phyloP scores from a whole-genome alignment of 805 yeast genomes.

The Wickerhamia fluorescens region DNA sequence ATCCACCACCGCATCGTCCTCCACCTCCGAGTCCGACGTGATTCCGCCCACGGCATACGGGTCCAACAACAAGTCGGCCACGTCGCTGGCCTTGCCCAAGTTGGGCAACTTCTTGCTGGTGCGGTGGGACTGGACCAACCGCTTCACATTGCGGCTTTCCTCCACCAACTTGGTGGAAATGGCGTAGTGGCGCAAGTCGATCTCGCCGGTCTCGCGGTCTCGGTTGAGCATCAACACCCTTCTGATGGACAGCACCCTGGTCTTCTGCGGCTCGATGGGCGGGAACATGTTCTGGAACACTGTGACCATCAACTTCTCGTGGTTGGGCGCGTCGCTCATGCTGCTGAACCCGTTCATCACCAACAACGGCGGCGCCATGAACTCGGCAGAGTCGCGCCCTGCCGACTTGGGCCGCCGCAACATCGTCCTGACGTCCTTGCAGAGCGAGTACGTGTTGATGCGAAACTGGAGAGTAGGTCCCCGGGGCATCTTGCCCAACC shows the following conservation, averaged over 20 bases:
- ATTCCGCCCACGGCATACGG: constrained; percentile 74
- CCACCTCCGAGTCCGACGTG: constrained; percentile 90
- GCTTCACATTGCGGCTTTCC: constrained; percentile 65
- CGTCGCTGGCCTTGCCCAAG: constrained; percentile 59
- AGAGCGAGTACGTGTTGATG: constrained; percentile 68
- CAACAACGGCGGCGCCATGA: constrained; percentile 74
- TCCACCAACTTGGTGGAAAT: constrained; percentile 83
- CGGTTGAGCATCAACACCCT: constrained; percentile 81
- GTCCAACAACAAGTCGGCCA: constrained; percentile 77
- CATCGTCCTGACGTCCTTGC: constrained; percentile 68
- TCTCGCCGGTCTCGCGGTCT: constrained; percentile 59
- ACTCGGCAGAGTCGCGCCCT: constrained; percentile 56
- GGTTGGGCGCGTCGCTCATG: constrained; percentile 53
- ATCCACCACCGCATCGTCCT: constrained; percentile 80
- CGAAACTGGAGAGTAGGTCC: constrained; percentile 92
- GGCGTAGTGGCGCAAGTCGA: constrained; percentile 84
- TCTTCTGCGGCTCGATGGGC: constrained; percentile 79
- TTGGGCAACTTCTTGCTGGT: constrained; percentile 67
- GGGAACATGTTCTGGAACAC: constrained; percentile 96
- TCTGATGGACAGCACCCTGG: constrained; percentile 66
- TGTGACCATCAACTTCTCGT: constrained; percentile 79
- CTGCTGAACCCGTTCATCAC: constrained; percentile 88
- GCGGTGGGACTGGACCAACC: constrained; percentile 55
- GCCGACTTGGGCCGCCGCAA: constrained; percentile 75
- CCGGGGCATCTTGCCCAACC: constrained; percentile 81